Percentiles rank a stretch among this genome's conserved stretches.
Conservation (phyloP, 1,284 basidiomycete genomes). For the Pyrrhoderma noxium region DNA sequence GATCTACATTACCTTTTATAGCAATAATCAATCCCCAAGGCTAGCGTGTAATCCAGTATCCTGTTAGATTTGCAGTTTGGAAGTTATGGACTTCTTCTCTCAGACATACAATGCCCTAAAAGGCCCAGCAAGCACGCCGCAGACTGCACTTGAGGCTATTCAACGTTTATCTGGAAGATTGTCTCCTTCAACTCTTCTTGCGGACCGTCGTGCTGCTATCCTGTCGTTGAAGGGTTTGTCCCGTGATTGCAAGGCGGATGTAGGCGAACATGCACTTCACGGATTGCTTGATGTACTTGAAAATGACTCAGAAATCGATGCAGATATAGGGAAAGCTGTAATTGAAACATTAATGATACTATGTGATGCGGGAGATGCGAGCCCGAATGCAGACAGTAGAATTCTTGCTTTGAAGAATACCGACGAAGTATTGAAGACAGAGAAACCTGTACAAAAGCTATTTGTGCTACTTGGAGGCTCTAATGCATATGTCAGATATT, state of each 20-base stretch:
- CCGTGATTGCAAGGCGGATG: constrained; percentile 85
- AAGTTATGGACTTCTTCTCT: constrained; percentile 68
- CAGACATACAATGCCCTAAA: constrained; percentile 76
- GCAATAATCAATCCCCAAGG: too few species aligned
- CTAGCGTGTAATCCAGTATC: too few species aligned
- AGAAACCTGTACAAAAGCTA: constrained; percentile 70
- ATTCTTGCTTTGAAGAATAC: constrained; percentile 71
- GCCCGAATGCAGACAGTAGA: constrained; percentile 31
- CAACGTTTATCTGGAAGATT: constrained; percentile 83
- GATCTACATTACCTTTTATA: too few species aligned
- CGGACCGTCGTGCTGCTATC: constrained; percentile 88
- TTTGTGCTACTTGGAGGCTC: constrained; percentile 70
- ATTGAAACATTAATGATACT: constrained; percentile 79
- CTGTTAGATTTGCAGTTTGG: too few species aligned
- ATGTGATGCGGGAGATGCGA: constrained; percentile 59
- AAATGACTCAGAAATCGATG: constrained; percentile 82
- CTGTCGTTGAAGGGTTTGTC: constrained; percentile 88
- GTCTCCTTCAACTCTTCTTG: constrained; percentile 76
- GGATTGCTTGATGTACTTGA: constrained; percentile 76
- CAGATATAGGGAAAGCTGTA: constrained; percentile 85
- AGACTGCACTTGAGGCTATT: constrained; percentile 82
- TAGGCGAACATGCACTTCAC: constrained; percentile 68
- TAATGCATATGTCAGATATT: constrained; percentile 85
- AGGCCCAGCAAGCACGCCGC: constrained; percentile 69
- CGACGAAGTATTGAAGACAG: constrained; percentile 60